phyloP scores from a whole-genome alignment of 495 filamentous ascomycete genomes.

The Astrothelium subdiscretum region DNA sequence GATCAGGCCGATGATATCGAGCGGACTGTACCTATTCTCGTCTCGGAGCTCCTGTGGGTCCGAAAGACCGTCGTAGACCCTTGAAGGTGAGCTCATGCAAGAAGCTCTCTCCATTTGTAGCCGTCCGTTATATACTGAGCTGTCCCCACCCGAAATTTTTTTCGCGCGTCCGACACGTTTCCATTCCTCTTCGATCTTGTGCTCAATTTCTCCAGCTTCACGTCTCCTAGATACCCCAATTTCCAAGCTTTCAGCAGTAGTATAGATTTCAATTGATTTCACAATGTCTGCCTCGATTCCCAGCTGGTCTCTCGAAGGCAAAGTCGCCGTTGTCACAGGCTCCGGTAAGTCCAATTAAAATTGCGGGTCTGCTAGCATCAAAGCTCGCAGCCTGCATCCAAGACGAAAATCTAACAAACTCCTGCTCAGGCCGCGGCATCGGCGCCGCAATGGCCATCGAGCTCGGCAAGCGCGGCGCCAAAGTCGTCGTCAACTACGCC shows the following conservation, averaged over 20 bases:
- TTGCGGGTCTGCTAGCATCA: too few relatives aligned
- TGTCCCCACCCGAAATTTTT: neutral
- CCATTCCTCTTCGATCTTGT: neutral
- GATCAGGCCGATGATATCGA: neutral
- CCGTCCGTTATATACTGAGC: neutral
- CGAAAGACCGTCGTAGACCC: neutral
- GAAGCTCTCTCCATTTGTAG: neutral
- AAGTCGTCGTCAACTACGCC: constrained; percentile 36
- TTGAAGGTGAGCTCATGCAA: neutral
- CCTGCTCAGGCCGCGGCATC: constrained; percentile 33
- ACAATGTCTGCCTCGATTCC: constrained; percentile 12
- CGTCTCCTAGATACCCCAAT: neutral
- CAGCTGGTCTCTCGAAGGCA: constrained; percentile 31
- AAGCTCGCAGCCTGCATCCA: too few relatives aligned
- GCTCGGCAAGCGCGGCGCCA: constrained; percentile 34
- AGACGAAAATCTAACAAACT: too few relatives aligned
- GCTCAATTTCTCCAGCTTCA: neutral
- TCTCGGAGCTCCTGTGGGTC: neutral
- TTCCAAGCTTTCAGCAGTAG: neutral
- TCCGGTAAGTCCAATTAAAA: constrained; percentile 28
- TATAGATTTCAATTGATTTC: constrained; percentile 5
- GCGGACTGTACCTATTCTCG: neutral
- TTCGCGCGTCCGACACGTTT: neutral
- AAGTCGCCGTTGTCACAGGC: constrained; percentile 35
- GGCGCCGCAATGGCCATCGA: constrained; percentile 33